A percentile compares a stretch with the other conserved stretches of the same genome.
phyloP scores from a whole-genome alignment of 2,329 filamentous ascomycete genomes.

The Balansia obtecta region DNA sequence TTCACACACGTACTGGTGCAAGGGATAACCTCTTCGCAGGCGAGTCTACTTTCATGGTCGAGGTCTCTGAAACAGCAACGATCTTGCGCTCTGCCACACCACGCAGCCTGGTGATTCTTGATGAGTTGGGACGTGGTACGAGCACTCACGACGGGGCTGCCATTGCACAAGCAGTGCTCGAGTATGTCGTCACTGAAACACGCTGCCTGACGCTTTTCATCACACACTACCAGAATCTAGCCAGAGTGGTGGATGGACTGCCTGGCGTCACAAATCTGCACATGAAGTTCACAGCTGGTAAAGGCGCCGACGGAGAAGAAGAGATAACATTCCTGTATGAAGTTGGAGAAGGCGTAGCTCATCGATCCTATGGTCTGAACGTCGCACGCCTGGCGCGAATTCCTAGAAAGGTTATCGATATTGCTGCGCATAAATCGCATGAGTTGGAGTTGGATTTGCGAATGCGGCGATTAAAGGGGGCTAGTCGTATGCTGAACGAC shows the following conservation, averaged over 20 bases:
- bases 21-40: conserved; percentile 92
- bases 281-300: conserved; percentile 63
- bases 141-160: conserved; percentile 93
- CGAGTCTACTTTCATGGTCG: conserved; percentile 96
- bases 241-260: conserved; percentile 56
- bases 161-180: conserved; percentile 83
- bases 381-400: conserved; percentile 79
- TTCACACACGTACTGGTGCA: conserved; percentile 92
- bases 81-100: conserved; percentile 84
- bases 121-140: conserved; percentile 88
- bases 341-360: conserved; percentile 79
- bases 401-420: conserved; percentile 62
- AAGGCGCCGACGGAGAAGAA: conserved; percentile 40
- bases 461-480: conserved; percentile 45
- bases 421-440: conserved; percentile 66
- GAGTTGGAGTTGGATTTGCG: conserved; percentile 68
- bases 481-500: conserved; percentile 28
- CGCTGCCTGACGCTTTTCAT: conserved; percentile 84
- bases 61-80: conserved; percentile 81
- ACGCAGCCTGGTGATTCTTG: conserved; percentile 76
- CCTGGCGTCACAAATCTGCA: conserved; percentile 73
- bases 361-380: conserved; percentile 89
- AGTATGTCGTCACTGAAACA: conserved; percentile 65
- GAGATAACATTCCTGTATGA: conserved; percentile 94
- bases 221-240: conserved; percentile 89